Percentiles rank a stretch among this genome's conserved stretches.
Conservation (phyloP, 2,329 filamentous ascomycete species). For the Pezicula neosporulosa region DNA sequence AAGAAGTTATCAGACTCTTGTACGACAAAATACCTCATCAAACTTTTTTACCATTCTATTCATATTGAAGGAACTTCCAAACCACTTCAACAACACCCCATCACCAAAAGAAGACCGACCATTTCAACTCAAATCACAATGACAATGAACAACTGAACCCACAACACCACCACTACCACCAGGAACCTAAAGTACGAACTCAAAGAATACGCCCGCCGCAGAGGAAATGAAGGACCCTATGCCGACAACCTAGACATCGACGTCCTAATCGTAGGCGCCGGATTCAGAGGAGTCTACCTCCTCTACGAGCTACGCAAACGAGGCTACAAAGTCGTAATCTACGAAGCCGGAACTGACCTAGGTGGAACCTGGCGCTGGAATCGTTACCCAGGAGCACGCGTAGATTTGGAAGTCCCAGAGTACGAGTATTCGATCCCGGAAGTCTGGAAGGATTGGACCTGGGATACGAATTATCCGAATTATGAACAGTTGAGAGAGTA, state of each 20-base stretch:
- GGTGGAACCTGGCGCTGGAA: conserved; percentile 51
- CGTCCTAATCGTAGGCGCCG: neutral
- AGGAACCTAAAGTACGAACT: too few species aligned
- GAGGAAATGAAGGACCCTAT: too few species aligned
- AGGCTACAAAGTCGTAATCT: neutral
- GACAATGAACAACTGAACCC: too few species aligned
- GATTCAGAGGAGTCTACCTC: neutral
- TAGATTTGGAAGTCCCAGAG: conserved; percentile 8
- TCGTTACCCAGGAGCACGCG: conserved; percentile 47
- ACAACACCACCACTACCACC: too few species aligned
- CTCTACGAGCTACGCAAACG: neutral
- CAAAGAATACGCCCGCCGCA: too few species aligned
- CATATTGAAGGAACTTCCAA: too few species aligned
- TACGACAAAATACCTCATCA: too few species aligned
- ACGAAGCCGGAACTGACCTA: neutral
- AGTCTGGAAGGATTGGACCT: neutral
- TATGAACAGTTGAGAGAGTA: conserved; percentile 56
- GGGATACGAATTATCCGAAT: conserved; percentile 42
- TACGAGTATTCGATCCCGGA: conserved; percentile 9
- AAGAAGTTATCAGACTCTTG: too few species aligned
- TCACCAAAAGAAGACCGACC: too few species aligned
- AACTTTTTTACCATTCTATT: too few species aligned
- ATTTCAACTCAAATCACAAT: too few species aligned
- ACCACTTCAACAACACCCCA: too few species aligned
- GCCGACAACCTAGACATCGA: neutral